Percentiles rank a stretch among this genome's conserved stretches.
Conservation (phyloP, 2,329 filamentous ascomycete genomes). For the Verticillium albo-atrum region DNA sequence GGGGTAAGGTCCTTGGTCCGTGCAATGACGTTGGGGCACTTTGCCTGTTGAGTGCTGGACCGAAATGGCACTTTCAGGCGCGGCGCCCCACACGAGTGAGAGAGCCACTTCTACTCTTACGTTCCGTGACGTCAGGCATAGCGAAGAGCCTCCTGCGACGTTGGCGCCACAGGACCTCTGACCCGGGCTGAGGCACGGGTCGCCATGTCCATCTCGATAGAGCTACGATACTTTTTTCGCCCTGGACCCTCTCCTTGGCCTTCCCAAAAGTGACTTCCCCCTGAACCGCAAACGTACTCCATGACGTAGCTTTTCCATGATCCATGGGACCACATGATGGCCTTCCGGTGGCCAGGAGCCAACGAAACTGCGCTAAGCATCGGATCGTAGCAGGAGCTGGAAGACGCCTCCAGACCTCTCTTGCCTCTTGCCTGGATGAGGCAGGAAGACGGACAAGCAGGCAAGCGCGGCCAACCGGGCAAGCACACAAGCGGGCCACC, state of each 20-base stretch:
- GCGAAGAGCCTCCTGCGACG: not conserved
- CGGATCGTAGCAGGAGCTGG: not conserved
- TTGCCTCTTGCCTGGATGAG: not conserved
- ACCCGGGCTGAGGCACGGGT: not conserved
- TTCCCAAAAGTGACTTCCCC: not conserved
- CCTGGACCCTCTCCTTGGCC: not conserved
- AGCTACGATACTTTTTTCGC: not conserved
- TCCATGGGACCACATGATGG: not conserved
- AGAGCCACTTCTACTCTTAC: too few species aligned
- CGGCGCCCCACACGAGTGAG: too few species aligned
- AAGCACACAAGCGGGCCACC: not conserved
- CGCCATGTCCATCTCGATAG: not conserved
- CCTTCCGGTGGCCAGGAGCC: not conserved
- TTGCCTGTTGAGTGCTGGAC: not conserved
- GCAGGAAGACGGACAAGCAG: not conserved
- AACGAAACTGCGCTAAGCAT: not conserved
- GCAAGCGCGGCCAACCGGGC: too few species aligned
- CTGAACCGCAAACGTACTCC: not conserved
- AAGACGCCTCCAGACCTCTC: not conserved
- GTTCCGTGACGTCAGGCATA: not conserved
- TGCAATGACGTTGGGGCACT: not conserved
- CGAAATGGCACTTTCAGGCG: not conserved
- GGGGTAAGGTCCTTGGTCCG: not conserved
- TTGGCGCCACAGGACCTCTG: not conserved
- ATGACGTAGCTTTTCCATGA: not conserved